Conservation (phyloP, 768 basidiomycete genomes). For the Serpula lacrymans region DNA sequence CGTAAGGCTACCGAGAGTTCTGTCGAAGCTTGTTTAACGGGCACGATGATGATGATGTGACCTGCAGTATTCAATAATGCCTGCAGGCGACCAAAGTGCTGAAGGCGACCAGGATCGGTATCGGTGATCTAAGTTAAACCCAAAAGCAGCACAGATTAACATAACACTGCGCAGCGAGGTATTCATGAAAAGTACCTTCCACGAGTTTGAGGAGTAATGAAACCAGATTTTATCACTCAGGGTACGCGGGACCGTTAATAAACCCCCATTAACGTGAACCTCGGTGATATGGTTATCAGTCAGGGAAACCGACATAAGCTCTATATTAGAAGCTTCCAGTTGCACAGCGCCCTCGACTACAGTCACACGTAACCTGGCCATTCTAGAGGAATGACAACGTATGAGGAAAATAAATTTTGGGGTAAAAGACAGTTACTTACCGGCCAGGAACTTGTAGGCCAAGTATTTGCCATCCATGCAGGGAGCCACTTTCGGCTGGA, state of each 20-base stretch:
- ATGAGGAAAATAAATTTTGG: background rate
- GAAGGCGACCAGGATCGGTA: conserved; percentile 4
- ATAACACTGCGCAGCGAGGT: background rate
- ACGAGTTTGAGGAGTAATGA: conserved; percentile 10
- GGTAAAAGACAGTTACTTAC: conserved; percentile 33
- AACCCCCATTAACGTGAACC: conserved; percentile 17
- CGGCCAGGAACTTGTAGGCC: conserved; percentile 62
- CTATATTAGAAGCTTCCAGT: conserved; percentile 22
- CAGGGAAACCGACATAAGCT: conserved; percentile 18
- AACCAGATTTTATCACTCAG: conserved; percentile 1
- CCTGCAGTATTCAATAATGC: conserved; percentile 53
- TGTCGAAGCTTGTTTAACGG: conserved; percentile 27
- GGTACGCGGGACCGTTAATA: too few species aligned
- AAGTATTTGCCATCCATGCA: conserved; percentile 69
- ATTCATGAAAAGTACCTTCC: background rate
- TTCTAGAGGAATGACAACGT: background rate
- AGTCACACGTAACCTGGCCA: conserved; percentile 5
- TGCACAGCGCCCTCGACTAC: conserved; percentile 6
- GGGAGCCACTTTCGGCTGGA: conserved; percentile 65
- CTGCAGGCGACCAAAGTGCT: conserved; percentile 57
- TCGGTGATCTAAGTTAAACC: background rate
- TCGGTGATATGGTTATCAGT: background rate
- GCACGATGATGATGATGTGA: conserved; percentile 56
- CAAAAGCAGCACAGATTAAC: conserved; percentile 1
- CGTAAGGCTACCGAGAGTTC: conserved; percentile 57